Evolutionary conservation across 2,329 filamentous ascomycete species (phyloP), one percentile per base, ranked within the genome.

Genomic region (Aureobasidium namibiae): DNA sequence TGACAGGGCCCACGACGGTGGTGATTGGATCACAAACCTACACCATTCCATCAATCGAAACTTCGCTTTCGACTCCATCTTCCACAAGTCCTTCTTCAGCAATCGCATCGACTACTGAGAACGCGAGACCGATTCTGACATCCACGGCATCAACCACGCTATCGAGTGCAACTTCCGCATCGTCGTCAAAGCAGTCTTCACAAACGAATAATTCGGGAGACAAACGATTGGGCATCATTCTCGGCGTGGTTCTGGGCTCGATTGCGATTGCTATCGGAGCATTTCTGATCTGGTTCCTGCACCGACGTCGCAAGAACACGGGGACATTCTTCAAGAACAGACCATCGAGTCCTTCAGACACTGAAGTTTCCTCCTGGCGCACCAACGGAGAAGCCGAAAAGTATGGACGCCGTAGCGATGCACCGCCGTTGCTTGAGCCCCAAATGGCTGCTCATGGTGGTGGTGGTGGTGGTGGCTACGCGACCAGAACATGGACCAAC

Each of bases 1-100:
- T 66, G 7, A 64, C 63, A 1, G 60, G 61, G 60, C 63, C 64
- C n/a, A 46, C 54, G 8, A 62, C 62, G 2, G 61, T 66, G 13
- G 61, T 62, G 10, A 62, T 65, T 18, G 64, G 61, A 0, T 56
- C 57, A 3, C 62, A 63, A 11, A 65, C 64, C 14, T 62, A 61
- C n/a, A 52, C 56, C n/a, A 42, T 59, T 21, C 34, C 33, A 11
- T 39, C 60, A 13, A 18, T 10, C 13, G 50, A 42, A 13, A 45
- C 56, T 4, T 50, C 62, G 33, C 14, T 31, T 29, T 60, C 59
- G 29, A 54, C 60, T 7, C 50, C 61, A 5, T 58, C 54, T 14
- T 56, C 61, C 13, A 21, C 23, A 21, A 44, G 36, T 24, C 38
- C 36, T 41, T 53, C 49, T 8, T 53, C 48, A 31, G 36, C 26